Conservation (phyloP, 805 yeast genomes). For the Maudiozyma pseudohumilis region DNA sequence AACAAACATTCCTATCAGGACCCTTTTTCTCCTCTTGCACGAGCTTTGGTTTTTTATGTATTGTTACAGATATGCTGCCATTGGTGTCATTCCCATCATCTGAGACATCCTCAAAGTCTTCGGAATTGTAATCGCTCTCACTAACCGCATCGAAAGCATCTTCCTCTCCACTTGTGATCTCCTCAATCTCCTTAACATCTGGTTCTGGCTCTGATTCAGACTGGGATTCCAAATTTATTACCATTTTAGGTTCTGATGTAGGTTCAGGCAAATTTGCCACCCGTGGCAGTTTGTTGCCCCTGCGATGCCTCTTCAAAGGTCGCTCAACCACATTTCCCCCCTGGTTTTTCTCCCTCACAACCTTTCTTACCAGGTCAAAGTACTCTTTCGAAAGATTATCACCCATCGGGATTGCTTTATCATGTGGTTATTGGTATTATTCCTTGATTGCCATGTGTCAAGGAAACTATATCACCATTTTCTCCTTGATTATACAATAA, state of each 20-base stretch:
- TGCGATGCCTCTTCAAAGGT: constrained; percentile 12
- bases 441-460: too few relatives aligned
- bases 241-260: neutral
- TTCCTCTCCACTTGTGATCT: constrained; percentile 7
- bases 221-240: constrained; percentile 2
- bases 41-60: constrained; percentile 13
- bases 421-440: too few relatives aligned
- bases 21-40: constrained; percentile 13
- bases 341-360: constrained; percentile 17
- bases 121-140: constrained; percentile 21
- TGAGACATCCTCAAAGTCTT: constrained; percentile 18
- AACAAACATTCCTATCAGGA: constrained; percentile 30
- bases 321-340: neutral
- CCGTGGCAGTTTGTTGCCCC: neutral
- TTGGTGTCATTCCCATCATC: constrained; percentile 2
- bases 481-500: too few relatives aligned
- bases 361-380: constrained; percentile 24
- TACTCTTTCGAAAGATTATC: constrained; percentile 23
- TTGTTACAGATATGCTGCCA: constrained; percentile 22
- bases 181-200: neutral
- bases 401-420: constrained; percentile 16
- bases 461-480: too few relatives aligned
- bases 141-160: too few relatives aligned
- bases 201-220: neutral
- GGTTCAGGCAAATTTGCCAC: neutral